phyloP scores from a whole-genome alignment of 192 early-diverging fungal genomes.

The Funneliformis geosporum region DNA sequence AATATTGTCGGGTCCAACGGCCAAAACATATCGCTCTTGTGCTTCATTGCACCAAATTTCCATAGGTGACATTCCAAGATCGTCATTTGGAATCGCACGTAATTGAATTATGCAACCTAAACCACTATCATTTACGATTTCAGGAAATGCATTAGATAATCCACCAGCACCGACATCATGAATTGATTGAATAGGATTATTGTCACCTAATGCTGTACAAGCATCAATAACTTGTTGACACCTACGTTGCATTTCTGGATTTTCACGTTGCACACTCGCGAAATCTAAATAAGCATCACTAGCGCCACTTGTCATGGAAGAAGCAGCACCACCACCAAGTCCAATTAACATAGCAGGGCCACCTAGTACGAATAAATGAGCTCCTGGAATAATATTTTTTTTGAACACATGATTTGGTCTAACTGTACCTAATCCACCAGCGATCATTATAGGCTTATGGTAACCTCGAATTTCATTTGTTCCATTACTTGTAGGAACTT shows the following conservation, averaged over 20 bases:
- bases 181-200: slow-evolving; percentile 88
- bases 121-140: slow-evolving; percentile 94
- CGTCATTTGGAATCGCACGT: slow-evolving; percentile 88
- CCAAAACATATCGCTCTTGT: slow-evolving; percentile 99
- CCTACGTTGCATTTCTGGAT: slow-evolving; percentile 98
- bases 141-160: slow-evolving; percentile 95
- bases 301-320: slow-evolving; percentile 88
- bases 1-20: slow-evolving; percentile 71
- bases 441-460: slow-evolving; percentile 99
- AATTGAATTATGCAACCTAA: slow-evolving; percentile 92
- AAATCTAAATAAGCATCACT: slow-evolving; percentile 91
- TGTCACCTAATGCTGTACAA: slow-evolving; percentile 81
- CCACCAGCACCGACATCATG: slow-evolving; percentile 99
- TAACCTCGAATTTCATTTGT: slow-evolving; percentile 84
- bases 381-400: slow-evolving; percentile 78
- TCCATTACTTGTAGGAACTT: slow-evolving; percentile 52
- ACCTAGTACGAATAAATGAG: slow-evolving; percentile 85
- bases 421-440: slow-evolving; percentile 94
- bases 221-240: slow-evolving; percentile 96
- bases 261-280: slow-evolving; percentile 98
- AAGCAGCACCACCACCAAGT: slow-evolving; percentile 97
- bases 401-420: slow-evolving; percentile 90
- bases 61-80: slow-evolving; percentile 97
- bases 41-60: slow-evolving; percentile 99
- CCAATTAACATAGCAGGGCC: slow-evolving; percentile 99